These are phyloP conservation scores for Sugiyamaella neomexicana DNA, from an alignment of 1,139 yeast species.

Conservation along the genomic window DNA sequence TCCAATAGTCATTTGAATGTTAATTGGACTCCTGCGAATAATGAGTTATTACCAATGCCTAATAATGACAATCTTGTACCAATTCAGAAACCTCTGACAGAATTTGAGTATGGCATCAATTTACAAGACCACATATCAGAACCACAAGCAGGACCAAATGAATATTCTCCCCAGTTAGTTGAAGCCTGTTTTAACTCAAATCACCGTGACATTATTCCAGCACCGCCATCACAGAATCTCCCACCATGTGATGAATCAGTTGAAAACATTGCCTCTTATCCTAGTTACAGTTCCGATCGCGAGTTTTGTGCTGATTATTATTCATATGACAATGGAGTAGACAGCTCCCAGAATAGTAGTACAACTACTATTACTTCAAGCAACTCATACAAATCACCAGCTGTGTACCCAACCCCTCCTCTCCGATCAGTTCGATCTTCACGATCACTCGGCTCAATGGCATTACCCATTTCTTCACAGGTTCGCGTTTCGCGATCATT, in stretches of 20 bases:
- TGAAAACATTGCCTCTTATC: neutral
- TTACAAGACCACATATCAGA: too few relatives aligned
- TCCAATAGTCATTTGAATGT: too few relatives aligned
- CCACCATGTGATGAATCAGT: neutral
- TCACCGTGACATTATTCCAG: neutral
- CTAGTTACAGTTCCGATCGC: neutral
- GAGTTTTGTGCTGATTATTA: neutral
- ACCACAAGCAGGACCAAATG: too few relatives aligned
- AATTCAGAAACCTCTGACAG: too few relatives aligned
- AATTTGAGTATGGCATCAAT: too few relatives aligned
- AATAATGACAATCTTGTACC: neutral
- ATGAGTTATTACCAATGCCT: neutral
- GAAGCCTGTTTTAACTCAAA: too few relatives aligned
- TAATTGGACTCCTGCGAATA: neutral
- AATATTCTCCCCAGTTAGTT: too few relatives aligned
- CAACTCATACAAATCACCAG: neutral
- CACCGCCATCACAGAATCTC: neutral
- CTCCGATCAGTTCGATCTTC: neutral
- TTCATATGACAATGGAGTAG: neutral
- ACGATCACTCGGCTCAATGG: neutral
- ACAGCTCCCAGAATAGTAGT: neutral
- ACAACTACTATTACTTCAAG: neutral
- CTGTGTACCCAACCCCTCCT: neutral
- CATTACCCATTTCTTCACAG: neutral
- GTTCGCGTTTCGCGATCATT: slow-evolving; percentile 8